Evolutionary conservation across 2,329 filamentous ascomycete species (phyloP), one percentile per base, ranked within the genome.

Genomic region (Purpureocillium takamizusanense): DNA sequence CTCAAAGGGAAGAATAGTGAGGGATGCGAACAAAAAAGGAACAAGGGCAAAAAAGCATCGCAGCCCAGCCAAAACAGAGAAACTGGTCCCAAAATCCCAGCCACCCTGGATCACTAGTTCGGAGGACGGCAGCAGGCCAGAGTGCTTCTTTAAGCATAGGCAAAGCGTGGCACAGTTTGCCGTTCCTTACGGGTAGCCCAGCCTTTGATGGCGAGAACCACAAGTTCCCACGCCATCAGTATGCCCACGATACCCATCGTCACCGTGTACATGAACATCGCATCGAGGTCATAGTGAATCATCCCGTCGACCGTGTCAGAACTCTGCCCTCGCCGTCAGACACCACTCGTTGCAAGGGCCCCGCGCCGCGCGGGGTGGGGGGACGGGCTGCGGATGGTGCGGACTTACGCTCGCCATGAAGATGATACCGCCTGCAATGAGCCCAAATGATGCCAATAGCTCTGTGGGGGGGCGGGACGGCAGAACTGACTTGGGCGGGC

Each of bases 211-310:
- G 87, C 83, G 42, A 95, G 76, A 10, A 84, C 66, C 21, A 88
- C 53, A 15, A 94, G 74, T 38, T 83, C 74, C 80, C 86, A 95
- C 0, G 88, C 81, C 84, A 95, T 90, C 37, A 94, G 61, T 36
- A 95, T 69, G 2, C 81, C 83, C 1, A 87, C 85, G 7, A 94
- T 57, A 2, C 89, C 90, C 76, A 94, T 84, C 9, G 80, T 84
- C 27, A 95, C 75, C 0, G 87, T 95, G 61, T 95, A 94, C 44
- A 87, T 77, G 60, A 95, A 92, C 88, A 95, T 95, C 46, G 86
- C 86, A 53, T 95, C 85, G 13, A 95, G 66, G 4, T 80, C 62
- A 54, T 89, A 82, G 40, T 74, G 72, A 42, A 89, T 81, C 67
- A 95, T 86, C n/a, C 79, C 77, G 9, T 70, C 59, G 18, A 95